phyloP scores from a whole-genome alignment of 2,329 filamentous ascomycete species.

The Scedosporium boydii region DNA sequence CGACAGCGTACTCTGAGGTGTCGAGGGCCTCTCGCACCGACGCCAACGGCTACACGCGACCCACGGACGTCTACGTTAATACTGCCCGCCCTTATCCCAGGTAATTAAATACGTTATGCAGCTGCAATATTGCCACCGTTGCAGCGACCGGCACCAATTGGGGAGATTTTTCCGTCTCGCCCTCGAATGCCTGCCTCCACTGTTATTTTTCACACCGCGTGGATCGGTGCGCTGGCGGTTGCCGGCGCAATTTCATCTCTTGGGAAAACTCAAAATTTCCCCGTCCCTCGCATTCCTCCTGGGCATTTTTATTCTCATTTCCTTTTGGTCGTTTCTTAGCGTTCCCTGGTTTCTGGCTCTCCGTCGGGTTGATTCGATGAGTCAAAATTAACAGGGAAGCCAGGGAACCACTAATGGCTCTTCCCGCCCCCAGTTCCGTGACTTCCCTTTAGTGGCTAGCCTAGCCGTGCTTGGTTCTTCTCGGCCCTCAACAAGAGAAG shows the following conservation, averaged over 20 bases:
- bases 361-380: neutral
- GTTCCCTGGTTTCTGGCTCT: neutral
- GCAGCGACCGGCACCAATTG: neutral
- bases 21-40: slow-evolving; percentile 3
- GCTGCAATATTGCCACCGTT: neutral
- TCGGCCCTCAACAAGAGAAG: neutral
- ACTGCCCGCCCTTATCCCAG: neutral
- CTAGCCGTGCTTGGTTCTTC: neutral
- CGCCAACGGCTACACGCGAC: slow-evolving; percentile 5
- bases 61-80: slow-evolving; percentile 2
- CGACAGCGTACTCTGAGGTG: slow-evolving; percentile 2
- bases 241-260: neutral
- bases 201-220: neutral
- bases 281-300: neutral
- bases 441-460: neutral
- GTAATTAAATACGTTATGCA: neutral
- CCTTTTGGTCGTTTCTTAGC: neutral
- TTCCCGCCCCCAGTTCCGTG: neutral
- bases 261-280: neutral
- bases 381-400: neutral
- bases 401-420: neutral
- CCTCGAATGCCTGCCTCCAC: neutral
- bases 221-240: neutral
- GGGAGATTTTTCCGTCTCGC: neutral
- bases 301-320: neutral